A percentile compares a stretch with the other conserved stretches of the same genome.
Evolutionary conservation across 768 basidiomycete genomes (phyloP).

Genomic region (Artomyces pyxidatus): DNA sequence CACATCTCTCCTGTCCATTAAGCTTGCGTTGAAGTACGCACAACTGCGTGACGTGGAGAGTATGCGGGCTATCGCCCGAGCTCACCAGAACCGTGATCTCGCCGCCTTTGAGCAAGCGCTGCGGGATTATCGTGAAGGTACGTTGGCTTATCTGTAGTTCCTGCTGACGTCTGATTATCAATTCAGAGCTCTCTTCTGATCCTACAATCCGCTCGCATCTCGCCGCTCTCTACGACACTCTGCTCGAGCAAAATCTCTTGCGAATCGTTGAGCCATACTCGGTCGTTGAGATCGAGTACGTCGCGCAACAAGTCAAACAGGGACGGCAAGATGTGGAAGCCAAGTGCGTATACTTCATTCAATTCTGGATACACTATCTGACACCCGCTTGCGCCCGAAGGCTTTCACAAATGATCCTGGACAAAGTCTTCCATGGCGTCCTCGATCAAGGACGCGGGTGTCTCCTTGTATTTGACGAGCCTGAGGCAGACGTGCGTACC

Average conservation of each 20-base stretch:
- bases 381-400: constrained; percentile 29
- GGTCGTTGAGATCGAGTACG: constrained; percentile 82
- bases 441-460: constrained; percentile 95
- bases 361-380: not conserved
- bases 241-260: constrained; percentile 91
- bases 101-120: constrained; percentile 85
- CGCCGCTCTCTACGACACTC: constrained; percentile 87
- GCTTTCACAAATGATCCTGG: constrained; percentile 95
- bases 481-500: constrained; percentile 69
- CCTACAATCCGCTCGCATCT: constrained; percentile 94
- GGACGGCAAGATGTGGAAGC: constrained; percentile 82
- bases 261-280: constrained; percentile 96
- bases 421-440: constrained; percentile 90
- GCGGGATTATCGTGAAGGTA: constrained; percentile 78
- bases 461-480: constrained; percentile 83
- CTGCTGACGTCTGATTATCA: not conserved
- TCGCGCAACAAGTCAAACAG: constrained; percentile 83
- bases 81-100: constrained; percentile 87
- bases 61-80: constrained; percentile 90
- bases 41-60: constrained; percentile 86
- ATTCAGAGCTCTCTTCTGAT: constrained; percentile 93
- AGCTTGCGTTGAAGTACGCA: constrained; percentile 82
- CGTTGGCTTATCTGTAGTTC: constrained; percentile 4
- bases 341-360: constrained; percentile 52
- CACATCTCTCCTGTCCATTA: constrained; percentile 74